Base-by-base conservation (phyloP, 345 rosid species). In the Pelargonium nanum region DNA sequence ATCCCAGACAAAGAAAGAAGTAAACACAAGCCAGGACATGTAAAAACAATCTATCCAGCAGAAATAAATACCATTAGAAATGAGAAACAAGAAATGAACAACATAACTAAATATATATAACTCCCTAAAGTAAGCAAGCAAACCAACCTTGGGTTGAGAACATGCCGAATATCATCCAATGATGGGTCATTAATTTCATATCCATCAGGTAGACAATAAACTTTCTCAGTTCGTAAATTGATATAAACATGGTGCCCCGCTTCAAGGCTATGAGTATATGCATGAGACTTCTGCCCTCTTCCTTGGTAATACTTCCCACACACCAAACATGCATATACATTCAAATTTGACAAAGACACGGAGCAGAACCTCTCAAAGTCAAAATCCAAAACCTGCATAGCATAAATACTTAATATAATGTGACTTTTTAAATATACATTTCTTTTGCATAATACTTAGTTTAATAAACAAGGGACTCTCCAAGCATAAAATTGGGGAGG, bases 281-380 rank as follows among this genome's bases (percentile, higher is more conserved):
- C 99, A 80, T 86, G 93, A 19, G 99, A 88, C 61, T 85, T 94
- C 77, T 74, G 83, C 68, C 96, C 90, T 73, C 97, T 88, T 57
- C 99, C 99, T 78, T 90, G 99, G 55, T 81, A 94, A 56, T 88
- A 94, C 77, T 94, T 94, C 32, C 97, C 97, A 56, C 99, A 94
- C 1, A 94, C 96, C 59, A 94, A 83, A 63, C 99, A 94, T 0
- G 99, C 99, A 70, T 90, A 94, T 55, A 88, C 99, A 76, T 94
- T 85, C 76, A 86, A 56, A 59, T 90, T 88, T 7, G 88, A 90
- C 70, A 87, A 66, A 1, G 99, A 88, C 13, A 90, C 99, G 0
- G 97, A 88, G 74, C 97, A 94, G 65, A 85, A 88, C 81, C 66
- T 94, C 86, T 94, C 97, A 56, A 94, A 94, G 78, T 94, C 97